Evolutionary conservation across 805 yeast species (phyloP).

Genomic region (Saturnispora besseyi): DNA sequence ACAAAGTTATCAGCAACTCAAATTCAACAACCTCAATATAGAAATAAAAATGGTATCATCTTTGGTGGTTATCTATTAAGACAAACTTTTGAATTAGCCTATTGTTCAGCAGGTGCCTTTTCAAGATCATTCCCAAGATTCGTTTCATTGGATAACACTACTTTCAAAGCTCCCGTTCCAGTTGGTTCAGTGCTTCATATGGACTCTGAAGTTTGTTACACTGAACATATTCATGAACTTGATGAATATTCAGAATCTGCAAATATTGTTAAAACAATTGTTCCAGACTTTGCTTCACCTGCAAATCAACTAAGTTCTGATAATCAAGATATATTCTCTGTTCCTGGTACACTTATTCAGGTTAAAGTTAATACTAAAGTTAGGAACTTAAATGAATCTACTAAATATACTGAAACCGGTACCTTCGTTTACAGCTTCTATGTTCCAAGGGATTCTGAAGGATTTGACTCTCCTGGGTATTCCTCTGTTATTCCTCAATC

Average conservation of each 20-base stretch:
- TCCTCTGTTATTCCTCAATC: slow-evolving; percentile 78
- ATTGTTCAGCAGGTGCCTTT: slow-evolving; percentile 86
- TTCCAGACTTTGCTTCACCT: slow-evolving; percentile 44
- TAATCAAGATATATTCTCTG: slow-evolving; percentile 51
- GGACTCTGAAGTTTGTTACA: slow-evolving; percentile 76
- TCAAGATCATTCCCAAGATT: slow-evolving; percentile 81
- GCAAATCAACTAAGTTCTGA: slow-evolving; percentile 46
- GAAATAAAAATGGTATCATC: slow-evolving; percentile 91
- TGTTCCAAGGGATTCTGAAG: slow-evolving; percentile 52
- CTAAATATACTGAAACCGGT: slow-evolving; percentile 64
- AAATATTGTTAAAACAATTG: slow-evolving; percentile 15
- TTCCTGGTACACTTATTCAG: slow-evolving; percentile 83
- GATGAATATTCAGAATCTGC: slow-evolving; percentile 23
- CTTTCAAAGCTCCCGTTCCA: slow-evolving; percentile 91
- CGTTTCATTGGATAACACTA: slow-evolving; percentile 81
- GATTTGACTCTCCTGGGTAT: slow-evolving; percentile 44
- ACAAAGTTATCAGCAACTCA: slow-evolving; percentile 66
- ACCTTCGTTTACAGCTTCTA: slow-evolving; percentile 83
- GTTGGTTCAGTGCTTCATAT: slow-evolving; percentile 84
- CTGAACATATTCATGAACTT: slow-evolving; percentile 58
- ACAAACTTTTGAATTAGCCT: slow-evolving; percentile 89
- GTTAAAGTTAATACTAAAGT: slow-evolving; percentile 82
- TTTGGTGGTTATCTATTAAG: slow-evolving; percentile 92
- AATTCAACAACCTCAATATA: slow-evolving; percentile 94
- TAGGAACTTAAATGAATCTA: slow-evolving; percentile 46